Evolutionary conservation across 1,284 basidiomycete genomes (phyloP), one percentile per base, ranked within the genome.

Genomic region (Spongiforma sp.): DNA sequence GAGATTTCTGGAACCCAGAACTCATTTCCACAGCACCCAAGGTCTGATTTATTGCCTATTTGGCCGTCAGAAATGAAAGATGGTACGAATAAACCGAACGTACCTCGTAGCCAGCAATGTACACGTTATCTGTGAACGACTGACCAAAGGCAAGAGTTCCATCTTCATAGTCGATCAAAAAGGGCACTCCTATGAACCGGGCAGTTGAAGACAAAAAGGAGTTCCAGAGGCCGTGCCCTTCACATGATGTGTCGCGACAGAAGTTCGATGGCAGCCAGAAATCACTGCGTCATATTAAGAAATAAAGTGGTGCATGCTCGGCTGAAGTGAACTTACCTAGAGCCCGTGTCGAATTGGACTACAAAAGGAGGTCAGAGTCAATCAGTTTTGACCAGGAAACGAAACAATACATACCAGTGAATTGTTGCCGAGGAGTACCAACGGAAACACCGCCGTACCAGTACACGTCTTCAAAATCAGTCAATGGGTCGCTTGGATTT

Each of bases 91-190:
- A 24, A 62, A 34, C 8, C 7, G 6, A 59, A 78, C 43, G 48
- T 50, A 71, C 68, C 15, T 19, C 28, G 6, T 56, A 54, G 14
- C 75, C 73, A 39, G 64, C 67, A 43, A 74, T 37, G 3, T 59
- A 57, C 14, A 82, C 74, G 7, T 65, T 71, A 46, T 82, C 80
- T 4, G 59, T 61, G 62, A 73, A 79, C 65, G 77, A 67, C 56
- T 71, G 61, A 46, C 78, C 73, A 1, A 34, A 33, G 32, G 75
- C 75, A 10, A 54, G 62, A 4, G 74, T 72, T 3, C 77, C 77
- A 64, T 79, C 77, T 14, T 68, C 71, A 59, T 75, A 81, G 3
- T 52, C 12, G 33, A 77, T 61, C 1, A 41, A 39, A 67, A 79
- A 81, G 0, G 62, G 55, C 61, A 62, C 54, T 14, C 61, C 48